Conservation (phyloP, 805 yeast species). For the Deakozyma indianensis region DNA sequence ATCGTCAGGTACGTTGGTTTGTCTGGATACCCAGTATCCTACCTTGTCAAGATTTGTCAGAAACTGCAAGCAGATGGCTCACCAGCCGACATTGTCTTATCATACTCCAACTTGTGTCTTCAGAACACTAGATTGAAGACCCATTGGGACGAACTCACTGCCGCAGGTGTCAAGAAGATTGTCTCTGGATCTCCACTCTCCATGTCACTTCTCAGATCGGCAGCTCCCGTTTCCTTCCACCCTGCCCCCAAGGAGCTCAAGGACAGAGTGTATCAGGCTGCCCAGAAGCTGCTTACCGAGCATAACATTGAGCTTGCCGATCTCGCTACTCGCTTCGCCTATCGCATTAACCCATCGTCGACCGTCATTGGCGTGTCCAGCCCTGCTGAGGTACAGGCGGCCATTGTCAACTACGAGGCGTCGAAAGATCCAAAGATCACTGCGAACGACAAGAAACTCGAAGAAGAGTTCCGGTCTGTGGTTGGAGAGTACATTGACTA, state of each 20-base stretch:
- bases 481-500: conserved; percentile 46
- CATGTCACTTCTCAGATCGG: conserved; percentile 70
- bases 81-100: conserved; percentile 57
- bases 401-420: conserved; percentile 41
- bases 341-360: conserved; percentile 48
- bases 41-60: conserved; percentile 39
- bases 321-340: conserved; percentile 64
- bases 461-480: conserved; percentile 27
- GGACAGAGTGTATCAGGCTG: conserved; percentile 29
- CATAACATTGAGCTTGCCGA: conserved; percentile 60
- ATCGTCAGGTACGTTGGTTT: conserved; percentile 53
- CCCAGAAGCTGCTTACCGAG: conserved; percentile 28
- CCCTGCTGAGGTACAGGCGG: conserved; percentile 46
- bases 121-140: conserved; percentile 50
- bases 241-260: conserved; percentile 57
- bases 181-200: conserved; percentile 75
- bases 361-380: conserved; percentile 70
- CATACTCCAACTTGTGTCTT: conserved; percentile 69
- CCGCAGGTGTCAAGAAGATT: conserved; percentile 41
- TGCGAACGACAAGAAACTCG: conserved; percentile 29
- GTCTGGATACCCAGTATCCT: conserved; percentile 77
- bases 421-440: conserved; percentile 26
- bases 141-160: conserved; percentile 33
- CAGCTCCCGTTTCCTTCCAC: conserved; percentile 58
- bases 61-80: conserved; percentile 31